Percentiles rank a stretch among this genome's conserved stretches.
These are phyloP conservation scores for Neurospora cerealis DNA, from an alignment of 495 filamentous ascomycete genomes.

Conservation along the genomic window DNA sequence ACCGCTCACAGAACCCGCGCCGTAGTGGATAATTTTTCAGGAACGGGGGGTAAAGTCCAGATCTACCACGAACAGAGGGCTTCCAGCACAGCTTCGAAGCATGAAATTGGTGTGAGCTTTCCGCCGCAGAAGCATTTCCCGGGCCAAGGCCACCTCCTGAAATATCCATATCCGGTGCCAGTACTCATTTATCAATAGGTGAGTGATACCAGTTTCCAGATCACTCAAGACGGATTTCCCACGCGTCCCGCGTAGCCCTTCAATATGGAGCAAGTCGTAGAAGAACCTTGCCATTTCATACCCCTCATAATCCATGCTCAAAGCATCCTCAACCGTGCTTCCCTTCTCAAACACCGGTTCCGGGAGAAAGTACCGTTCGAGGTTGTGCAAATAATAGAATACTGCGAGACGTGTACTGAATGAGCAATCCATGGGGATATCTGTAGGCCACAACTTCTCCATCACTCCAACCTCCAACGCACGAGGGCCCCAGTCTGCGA, in stretches of 20 bases:
- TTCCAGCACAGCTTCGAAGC: neutral
- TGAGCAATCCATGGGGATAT: neutral
- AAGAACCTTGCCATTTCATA: neutral
- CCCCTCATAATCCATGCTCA: neutral
- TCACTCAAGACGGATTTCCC: neutral
- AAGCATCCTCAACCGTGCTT: neutral
- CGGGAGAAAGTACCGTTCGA: neutral
- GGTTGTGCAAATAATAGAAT: rapidly evolving
- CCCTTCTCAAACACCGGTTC: neutral
- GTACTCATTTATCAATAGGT: neutral
- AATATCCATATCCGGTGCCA: neutral
- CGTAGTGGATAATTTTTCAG: rapidly evolving
- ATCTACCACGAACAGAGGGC: neutral
- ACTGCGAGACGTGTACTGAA: neutral
- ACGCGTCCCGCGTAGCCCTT: neutral
- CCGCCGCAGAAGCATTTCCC: neutral
- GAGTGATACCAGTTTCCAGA: neutral
- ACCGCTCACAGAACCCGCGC: neutral
- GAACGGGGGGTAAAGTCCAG: neutral
- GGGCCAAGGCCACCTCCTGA: neutral
- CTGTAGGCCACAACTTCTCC: neutral
- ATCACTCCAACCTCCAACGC: neutral
- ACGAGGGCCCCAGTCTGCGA: neutral
- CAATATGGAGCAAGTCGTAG: neutral
- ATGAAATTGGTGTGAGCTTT: neutral